These are phyloP conservation scores for Prinsepia uniflora DNA, from an alignment of 306 rosid genomes.

Conservation along the genomic window DNA sequence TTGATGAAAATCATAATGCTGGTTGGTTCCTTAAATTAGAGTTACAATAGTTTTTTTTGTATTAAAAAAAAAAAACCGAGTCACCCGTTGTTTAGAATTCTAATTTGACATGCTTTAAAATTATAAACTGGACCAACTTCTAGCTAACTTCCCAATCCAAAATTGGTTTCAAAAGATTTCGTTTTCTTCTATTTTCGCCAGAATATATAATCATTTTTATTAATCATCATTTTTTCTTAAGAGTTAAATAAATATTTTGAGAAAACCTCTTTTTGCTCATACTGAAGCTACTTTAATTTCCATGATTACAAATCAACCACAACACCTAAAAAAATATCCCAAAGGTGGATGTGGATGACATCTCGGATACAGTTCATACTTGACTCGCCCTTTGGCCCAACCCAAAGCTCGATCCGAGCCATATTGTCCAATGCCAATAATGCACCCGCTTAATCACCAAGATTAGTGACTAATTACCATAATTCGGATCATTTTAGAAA, in stretches of 20 bases:
- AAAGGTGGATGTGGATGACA: slow-evolving; percentile 24
- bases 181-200: not conserved
- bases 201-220: not conserved
- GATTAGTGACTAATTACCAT: slow-evolving; percentile 17
- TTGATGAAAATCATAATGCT: too few species aligned
- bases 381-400: slow-evolving; percentile 24
- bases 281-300: slow-evolving; percentile 5
- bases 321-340: slow-evolving; percentile 13
- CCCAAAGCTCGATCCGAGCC: slow-evolving; percentile 24
- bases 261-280: not conserved
- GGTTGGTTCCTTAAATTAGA: too few species aligned
- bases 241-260: not conserved
- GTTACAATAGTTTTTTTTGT: too few species aligned
- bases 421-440: not conserved
- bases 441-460: slow-evolving; percentile 19
- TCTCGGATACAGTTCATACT: slow-evolving; percentile 18
- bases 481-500: slow-evolving; percentile 6
- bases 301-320: slow-evolving; percentile 12
- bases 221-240: too few species aligned
- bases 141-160: too few species aligned
- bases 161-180: not conserved
- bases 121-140: too few species aligned
- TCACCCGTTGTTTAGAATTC: too few species aligned
- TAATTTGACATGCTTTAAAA: too few species aligned
- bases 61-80: too few species aligned